Percentiles rank a stretch among this genome's conserved stretches.
phyloP scores from a whole-genome alignment of 1,139 yeast species.

The Saccharomycopsis phalli region DNA sequence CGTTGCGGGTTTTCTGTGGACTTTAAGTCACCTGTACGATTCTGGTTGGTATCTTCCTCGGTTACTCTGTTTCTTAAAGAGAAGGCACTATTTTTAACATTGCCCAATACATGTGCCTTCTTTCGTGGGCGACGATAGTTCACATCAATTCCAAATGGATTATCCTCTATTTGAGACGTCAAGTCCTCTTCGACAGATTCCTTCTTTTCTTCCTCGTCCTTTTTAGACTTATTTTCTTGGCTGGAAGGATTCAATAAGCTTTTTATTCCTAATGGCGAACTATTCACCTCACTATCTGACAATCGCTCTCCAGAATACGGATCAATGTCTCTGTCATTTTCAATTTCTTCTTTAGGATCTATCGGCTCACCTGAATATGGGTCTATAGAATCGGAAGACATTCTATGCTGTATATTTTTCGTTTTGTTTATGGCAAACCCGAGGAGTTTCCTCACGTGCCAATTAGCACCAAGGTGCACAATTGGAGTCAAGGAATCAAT shows the following conservation, averaged over 20 bases:
- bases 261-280: background rate
- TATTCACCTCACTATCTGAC: background rate
- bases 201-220: constrained; percentile 6
- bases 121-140: constrained; percentile 5
- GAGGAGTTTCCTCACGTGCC: no score
- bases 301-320: constrained; percentile 11
- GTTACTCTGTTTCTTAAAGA: constrained; percentile 10
- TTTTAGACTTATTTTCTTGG: constrained; percentile 22
- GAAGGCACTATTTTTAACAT: constrained; percentile 5
- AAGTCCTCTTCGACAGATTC: background rate
- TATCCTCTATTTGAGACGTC: constrained; percentile 6
- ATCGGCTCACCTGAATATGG: constrained; percentile 8
- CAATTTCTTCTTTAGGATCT: background rate
- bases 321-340: constrained; percentile 6
- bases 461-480: no score
- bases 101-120: constrained; percentile 1
- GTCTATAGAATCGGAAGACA: background rate
- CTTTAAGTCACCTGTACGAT: background rate
- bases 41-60: constrained; percentile 6
- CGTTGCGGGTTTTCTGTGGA: no score
- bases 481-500: no score
- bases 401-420: no score
- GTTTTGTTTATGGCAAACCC: no score
- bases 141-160: background rate
- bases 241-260: background rate